phyloP scores from a whole-genome alignment of 257 asterid genomes.

The Nemophila menziesii region DNA sequence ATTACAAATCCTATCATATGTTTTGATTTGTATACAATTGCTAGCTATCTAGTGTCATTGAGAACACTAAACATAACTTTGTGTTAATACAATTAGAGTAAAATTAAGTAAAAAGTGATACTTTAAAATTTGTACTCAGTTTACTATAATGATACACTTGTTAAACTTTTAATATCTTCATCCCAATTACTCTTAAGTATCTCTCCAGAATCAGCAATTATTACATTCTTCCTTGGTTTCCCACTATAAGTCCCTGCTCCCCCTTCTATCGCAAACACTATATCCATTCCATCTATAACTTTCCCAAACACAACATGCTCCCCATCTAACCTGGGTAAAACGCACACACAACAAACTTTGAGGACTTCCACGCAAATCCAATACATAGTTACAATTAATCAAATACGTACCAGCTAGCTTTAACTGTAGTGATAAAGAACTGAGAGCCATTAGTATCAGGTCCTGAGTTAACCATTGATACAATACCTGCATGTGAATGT shows the following conservation, averaged over 20 bases:
- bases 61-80: no score
- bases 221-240: conserved; percentile 85
- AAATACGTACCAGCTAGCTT: conserved; percentile 93
- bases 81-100: no score
- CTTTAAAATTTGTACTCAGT: conserved; percentile 11
- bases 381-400: no score
- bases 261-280: conserved; percentile 85
- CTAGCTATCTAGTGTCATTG: no score
- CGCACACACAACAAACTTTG: background rate
- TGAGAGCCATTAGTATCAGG: conserved; percentile 93
- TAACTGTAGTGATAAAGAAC: conserved; percentile 92
- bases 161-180: conserved; percentile 34
- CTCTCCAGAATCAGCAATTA: conserved; percentile 79
- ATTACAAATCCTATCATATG: no score
- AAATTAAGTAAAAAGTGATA: no score
- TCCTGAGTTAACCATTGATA: conserved; percentile 90
- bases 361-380: background rate
- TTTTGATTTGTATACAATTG: no score
- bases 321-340: conserved; percentile 96
- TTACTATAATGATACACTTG: conserved; percentile 10
- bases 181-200: conserved; percentile 88
- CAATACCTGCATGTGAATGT: conserved; percentile 74
- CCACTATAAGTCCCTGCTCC: conserved; percentile 98
- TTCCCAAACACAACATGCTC: conserved; percentile 89
- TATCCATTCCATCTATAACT: conserved; percentile 93